Evolutionary conservation across 441 rosid genomes (phyloP).

Genomic region (Cnidoscolus chayamansa): DNA sequence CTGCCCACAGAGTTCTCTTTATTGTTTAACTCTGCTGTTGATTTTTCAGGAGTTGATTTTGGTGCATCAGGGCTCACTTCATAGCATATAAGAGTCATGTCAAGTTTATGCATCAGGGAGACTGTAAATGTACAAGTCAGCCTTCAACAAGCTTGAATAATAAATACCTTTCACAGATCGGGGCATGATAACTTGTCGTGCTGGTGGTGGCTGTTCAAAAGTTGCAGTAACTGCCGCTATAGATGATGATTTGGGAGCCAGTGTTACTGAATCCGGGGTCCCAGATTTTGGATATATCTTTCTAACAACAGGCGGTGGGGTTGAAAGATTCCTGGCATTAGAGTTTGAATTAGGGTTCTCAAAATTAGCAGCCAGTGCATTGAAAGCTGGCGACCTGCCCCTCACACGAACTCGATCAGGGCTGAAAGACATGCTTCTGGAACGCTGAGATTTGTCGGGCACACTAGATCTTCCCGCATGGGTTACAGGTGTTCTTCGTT

Average conservation of each 20-base stretch:
- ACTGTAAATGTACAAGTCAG: background rate
- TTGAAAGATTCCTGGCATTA: conserved; percentile 82
- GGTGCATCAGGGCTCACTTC: conserved; percentile 53
- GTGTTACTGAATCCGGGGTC: conserved; percentile 55
- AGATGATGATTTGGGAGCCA: conserved; percentile 66
- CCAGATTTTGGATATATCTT: conserved; percentile 86
- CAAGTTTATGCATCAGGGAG: background rate
- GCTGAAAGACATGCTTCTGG: conserved; percentile 94
- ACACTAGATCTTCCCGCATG: conserved; percentile 79
- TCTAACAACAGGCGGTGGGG: conserved; percentile 92
- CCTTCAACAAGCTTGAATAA: conserved; percentile 9
- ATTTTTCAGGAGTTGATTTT: conserved; percentile 42
- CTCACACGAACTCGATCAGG: conserved; percentile 92
- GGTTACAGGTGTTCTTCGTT: conserved; percentile 71
- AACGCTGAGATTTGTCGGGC: conserved; percentile 89
- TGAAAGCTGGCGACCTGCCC: conserved; percentile 99
- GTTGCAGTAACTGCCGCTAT: conserved; percentile 64
- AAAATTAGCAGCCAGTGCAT: conserved; percentile 89
- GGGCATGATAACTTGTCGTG: conserved; percentile 67
- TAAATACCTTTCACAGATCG: conserved; percentile 60
- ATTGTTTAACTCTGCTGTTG: conserved; percentile 44
- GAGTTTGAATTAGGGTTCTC: conserved; percentile 70
- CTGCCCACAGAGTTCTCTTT: conserved; percentile 56
- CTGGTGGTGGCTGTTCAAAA: conserved; percentile 62
- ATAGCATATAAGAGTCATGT: conserved; percentile 18